A percentile compares a stretch with the other conserved stretches of the same genome.
These are phyloP conservation scores for Gynostemma pentaphyllum DNA, from an alignment of 306 rosid genomes.

Conservation along the genomic window DNA sequence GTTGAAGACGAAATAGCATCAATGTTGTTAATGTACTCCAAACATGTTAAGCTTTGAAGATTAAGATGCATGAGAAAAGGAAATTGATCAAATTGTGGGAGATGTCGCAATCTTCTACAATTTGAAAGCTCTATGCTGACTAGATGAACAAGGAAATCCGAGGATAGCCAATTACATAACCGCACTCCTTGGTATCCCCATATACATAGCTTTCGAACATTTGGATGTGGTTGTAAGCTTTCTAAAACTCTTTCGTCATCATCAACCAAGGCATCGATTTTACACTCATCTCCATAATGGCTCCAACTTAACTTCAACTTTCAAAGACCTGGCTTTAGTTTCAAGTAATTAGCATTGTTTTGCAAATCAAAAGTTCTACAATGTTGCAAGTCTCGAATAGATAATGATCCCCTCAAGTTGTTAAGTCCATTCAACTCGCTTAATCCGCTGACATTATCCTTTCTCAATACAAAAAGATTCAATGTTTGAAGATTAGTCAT, in stretches of 20 bases:
- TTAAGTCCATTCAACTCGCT: neutral
- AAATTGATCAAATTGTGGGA: neutral
- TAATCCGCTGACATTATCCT: neutral
- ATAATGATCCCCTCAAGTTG: neutral
- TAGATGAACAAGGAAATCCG: neutral
- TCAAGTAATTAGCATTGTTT: neutral
- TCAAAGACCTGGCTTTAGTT: neutral
- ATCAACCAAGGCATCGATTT: neutral
- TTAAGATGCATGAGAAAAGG: neutral
- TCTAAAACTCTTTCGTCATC: neutral
- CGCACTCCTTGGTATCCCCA: neutral
- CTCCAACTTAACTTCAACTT: neutral
- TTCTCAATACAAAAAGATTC: neutral
- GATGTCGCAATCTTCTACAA: neutral
- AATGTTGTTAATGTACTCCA: slow-evolving; percentile 1
- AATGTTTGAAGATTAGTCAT: slow-evolving; percentile 8
- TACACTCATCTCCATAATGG: neutral
- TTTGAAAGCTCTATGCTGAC: rapidly evolving
- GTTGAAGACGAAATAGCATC: neutral
- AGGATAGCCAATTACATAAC: slow-evolving; percentile 3
- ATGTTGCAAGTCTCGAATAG: neutral
- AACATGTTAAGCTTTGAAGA: rapidly evolving
- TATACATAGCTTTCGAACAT: neutral
- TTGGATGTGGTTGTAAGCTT: neutral
- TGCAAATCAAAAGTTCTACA: neutral